Conservation (phyloP, 768 basidiomycete genomes). For the Trametes elegans region DNA sequence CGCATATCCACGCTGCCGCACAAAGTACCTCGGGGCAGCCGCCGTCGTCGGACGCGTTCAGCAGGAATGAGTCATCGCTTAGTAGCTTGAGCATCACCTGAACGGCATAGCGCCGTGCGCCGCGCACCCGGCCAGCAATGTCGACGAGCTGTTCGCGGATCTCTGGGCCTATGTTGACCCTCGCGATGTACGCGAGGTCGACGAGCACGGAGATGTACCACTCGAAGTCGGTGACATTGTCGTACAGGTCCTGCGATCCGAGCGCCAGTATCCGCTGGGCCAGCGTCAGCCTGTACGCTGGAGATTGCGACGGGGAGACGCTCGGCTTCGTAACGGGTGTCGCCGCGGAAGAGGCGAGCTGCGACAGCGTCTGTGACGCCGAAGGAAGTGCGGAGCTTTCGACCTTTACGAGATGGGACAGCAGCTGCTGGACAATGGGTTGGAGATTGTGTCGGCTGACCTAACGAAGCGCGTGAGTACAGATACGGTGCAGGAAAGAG, state of each 20-base stretch:
- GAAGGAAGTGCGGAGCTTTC: slow-evolving; percentile 54
- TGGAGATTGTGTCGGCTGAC: slow-evolving; percentile 82
- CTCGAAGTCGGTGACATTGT: slow-evolving; percentile 89
- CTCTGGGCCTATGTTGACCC: slow-evolving; percentile 71
- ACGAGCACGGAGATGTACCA: slow-evolving; percentile 97
- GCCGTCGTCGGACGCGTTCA: slow-evolving; percentile 63
- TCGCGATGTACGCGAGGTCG: slow-evolving; percentile 85
- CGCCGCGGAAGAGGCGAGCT: slow-evolving; percentile 50
- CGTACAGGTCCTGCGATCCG: slow-evolving; percentile 80
- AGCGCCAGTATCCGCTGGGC: slow-evolving; percentile 84
- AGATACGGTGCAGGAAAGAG: neutral
- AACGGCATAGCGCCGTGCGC: slow-evolving; percentile 75
- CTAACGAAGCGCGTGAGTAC: slow-evolving; percentile 39
- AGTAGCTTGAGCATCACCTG: slow-evolving; percentile 80
- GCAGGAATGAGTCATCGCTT: slow-evolving; percentile 71
- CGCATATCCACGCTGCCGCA: slow-evolving; percentile 96
- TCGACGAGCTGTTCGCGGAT: slow-evolving; percentile 87
- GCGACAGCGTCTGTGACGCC: slow-evolving; percentile 51
- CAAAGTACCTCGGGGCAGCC: slow-evolving; percentile 85
- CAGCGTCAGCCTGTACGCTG: slow-evolving; percentile 83
- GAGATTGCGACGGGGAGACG: slow-evolving; percentile 58
- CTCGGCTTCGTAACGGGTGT: slow-evolving; percentile 25
- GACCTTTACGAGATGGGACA: slow-evolving; percentile 76
- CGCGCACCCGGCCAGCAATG: slow-evolving; percentile 77
- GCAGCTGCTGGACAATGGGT: slow-evolving; percentile 84